Base-by-base conservation (phyloP, 768 basidiomycete genomes). In the Lactarius psammicola region DNA sequence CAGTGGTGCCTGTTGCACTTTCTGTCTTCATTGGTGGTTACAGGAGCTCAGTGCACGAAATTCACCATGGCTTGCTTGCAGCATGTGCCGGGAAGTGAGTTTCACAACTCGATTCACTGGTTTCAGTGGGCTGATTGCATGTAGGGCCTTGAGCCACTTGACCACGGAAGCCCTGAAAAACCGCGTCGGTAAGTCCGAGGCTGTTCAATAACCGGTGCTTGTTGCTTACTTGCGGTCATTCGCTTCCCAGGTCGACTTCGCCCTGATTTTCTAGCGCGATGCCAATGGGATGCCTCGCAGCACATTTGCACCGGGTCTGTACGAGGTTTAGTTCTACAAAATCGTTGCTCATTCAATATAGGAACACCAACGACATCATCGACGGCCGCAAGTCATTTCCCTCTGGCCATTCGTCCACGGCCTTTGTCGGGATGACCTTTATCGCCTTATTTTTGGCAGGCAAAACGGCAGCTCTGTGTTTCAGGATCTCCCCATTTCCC, bases 331-430 rank as follows among this genome's bases (percentile, higher is more conserved):
- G 46, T 15, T 67, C 20, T 33, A 51, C 7, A 46, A n/a, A 38
- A 59, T 51, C 56, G 60, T 70, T 15, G 23, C 30, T 58, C 28
- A 54, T 30, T 31, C 56, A 58, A 11, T 15, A 13, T 66, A 78
- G 78, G 18, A 67, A 83, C 38, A 60, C 72, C 23, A 69, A 77
- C 5, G 63, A 72, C 13, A 71, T 88, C 31, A 55, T 78, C 17
- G 81, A 83, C 62, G 86, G 86, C 17, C 76, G 86, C 38, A 78
- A 80, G 62, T 88, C 87, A 0, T 89, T 89, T 71, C 87, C 87
- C 8, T 87, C 86, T 13, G 87, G 87, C 7, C 87, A 89, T 72
- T 86, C 87, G 1, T 86, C 87, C 1, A 83, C 84, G 13, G 87
- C 83, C 9, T 88, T 86, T 71, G 79, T 83, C 2, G 87, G 87